Evolutionary conservation across 352 stramenopile species (phyloP).

Genomic region (Phytopythium aichiense): DNA sequence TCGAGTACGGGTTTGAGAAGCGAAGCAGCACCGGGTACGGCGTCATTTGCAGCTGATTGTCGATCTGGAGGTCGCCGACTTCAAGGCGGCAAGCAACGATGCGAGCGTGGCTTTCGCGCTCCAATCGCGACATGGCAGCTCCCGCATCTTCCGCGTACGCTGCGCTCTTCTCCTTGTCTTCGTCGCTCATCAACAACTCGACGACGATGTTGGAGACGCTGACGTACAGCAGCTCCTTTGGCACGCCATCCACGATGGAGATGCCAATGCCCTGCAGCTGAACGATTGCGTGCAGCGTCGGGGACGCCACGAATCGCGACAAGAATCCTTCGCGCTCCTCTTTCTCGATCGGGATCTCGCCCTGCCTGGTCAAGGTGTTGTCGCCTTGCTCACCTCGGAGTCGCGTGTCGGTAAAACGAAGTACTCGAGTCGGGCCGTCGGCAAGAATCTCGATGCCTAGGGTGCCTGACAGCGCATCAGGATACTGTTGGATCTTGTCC

Average conservation of each 20-base stretch:
- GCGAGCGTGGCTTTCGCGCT: slow-evolving; percentile 47
- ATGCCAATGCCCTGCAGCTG: slow-evolving; percentile 73
- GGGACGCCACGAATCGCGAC: slow-evolving; percentile 42
- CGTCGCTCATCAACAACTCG: slow-evolving; percentile 52
- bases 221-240: slow-evolving; percentile 79
- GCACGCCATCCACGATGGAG: slow-evolving; percentile 65
- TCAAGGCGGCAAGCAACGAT: slow-evolving; percentile 66
- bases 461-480: slow-evolving; percentile 65
- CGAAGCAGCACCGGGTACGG: slow-evolving; percentile 82
- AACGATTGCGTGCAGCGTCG: slow-evolving; percentile 47
- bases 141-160: slow-evolving; percentile 42
- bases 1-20: slow-evolving; percentile 61
- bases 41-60: slow-evolving; percentile 82
- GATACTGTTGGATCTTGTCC: slow-evolving; percentile 79
- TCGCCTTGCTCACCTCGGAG: slow-evolving; percentile 42
- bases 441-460: slow-evolving; percentile 81
- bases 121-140: slow-evolving; percentile 40
- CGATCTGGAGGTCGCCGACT: slow-evolving; percentile 81
- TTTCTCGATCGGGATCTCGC: slow-evolving; percentile 7
- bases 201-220: slow-evolving; percentile 61
- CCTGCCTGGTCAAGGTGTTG: slow-evolving; percentile 5
- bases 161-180: slow-evolving; percentile 28
- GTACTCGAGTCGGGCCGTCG: slow-evolving; percentile 83
- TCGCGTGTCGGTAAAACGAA: slow-evolving; percentile 81
- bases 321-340: slow-evolving; percentile 27